Base-by-base conservation (phyloP, 2,329 filamentous ascomycete genomes). In the Tolypocladium inflatum region DNA sequence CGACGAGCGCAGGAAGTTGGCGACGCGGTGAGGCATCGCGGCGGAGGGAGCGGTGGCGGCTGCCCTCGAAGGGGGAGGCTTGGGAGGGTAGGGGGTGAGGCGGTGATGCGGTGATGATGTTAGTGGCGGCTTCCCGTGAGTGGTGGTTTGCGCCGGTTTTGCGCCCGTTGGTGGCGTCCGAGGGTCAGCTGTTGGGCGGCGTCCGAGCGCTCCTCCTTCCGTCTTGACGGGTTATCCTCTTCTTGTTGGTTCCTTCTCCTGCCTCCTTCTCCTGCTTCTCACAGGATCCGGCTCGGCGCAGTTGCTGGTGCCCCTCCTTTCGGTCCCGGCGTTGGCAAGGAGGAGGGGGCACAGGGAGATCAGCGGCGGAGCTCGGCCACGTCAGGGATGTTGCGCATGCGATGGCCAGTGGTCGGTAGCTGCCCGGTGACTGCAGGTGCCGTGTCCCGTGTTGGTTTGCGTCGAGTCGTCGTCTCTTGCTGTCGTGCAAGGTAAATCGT, bases 1-100 rank as follows among this genome's bases (percentile, higher is more conserved):
- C n/a, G 81, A 80, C 61, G 75, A 77, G 63, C 80, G 79, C 64
- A 84, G 76, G 70, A 85, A 83, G 67, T 76, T 80, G 67, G 78
- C 73, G 62, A 85, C 81, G 60, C 78, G 74, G 73, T 83, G 80
- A 67, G 81, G 81, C 82, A 84, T 85, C 56, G 67, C 74, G 66
- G 37, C 57, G 17, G 8, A 2, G 26, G 17, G 26, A 13, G 43
- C 3, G 43, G 61, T 50, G n/a, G 52, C 6, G 53, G 38, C 3
- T 39, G 52, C 8, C 23, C 8, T 8, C 19, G 48, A 51, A 4
- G 48, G 8, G 13, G n/a, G n/a, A n/a, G n/a, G n/a, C n/a, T n/a
- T n/a, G n/a, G n/a, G 45, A 15, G 45, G 30, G 30, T 33, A 33
- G 15, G 15, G 11, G 45, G 48, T 51, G 48, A 21, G 4, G 54